These are phyloP conservation scores for Acidiella bohemica DNA, from an alignment of 495 filamentous ascomycete species.

Conservation along the genomic window DNA sequence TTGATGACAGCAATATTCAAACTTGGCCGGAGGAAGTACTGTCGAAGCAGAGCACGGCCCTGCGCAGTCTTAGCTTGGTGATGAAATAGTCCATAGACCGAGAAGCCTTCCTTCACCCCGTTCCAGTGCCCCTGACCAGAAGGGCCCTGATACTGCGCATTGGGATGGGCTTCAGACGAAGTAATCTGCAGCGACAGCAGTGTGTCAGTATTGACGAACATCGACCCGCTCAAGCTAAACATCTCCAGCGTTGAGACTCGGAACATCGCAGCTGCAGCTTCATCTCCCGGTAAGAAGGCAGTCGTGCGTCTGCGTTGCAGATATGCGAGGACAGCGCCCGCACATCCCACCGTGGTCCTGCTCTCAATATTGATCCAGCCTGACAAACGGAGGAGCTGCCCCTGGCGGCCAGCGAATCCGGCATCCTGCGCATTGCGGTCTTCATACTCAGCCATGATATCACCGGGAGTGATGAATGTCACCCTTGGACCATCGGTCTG, in stretches of 20 bases:
- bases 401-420: constrained; percentile 42
- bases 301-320: constrained; percentile 56
- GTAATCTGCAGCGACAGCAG: constrained; percentile 75
- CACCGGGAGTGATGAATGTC: constrained; percentile 41
- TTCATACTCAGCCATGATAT: constrained; percentile 34
- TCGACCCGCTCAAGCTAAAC: constrained; percentile 60
- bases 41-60: constrained; percentile 60
- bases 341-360: constrained; percentile 60
- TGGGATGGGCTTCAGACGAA: constrained; percentile 71
- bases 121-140: constrained; percentile 39
- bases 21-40: constrained; percentile 75
- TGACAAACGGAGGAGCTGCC: constrained; percentile 56
- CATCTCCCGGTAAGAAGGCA: constrained; percentile 42
- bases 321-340: constrained; percentile 70
- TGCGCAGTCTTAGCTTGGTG: constrained; percentile 69
- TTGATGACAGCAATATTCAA: constrained; percentile 51
- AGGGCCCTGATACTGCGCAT: constrained; percentile 68
- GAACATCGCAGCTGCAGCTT: constrained; percentile 38
- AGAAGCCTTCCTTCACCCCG: constrained; percentile 77
- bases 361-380: constrained; percentile 70
- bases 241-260: constrained; percentile 55
- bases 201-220: constrained; percentile 78
- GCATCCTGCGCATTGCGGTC: constrained; percentile 36
- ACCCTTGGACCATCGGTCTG: constrained; percentile 37
- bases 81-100: constrained; percentile 71